A percentile compares a stretch with the other conserved stretches of the same genome.
These are phyloP conservation scores for Pelargonium fulgidum DNA, from an alignment of 441 rosid species.

Conservation along the genomic window DNA sequence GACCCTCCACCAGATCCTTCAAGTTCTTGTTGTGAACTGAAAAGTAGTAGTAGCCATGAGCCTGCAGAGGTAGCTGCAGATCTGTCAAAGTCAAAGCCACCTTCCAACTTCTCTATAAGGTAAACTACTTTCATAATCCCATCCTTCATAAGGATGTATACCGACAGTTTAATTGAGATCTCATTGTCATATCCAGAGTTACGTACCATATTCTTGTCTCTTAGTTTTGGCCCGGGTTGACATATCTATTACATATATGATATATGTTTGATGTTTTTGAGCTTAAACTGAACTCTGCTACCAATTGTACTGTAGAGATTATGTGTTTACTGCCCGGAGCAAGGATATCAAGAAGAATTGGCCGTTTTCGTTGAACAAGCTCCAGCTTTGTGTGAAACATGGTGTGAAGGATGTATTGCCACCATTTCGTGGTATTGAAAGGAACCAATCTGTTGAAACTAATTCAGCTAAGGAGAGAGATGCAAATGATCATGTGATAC, in stretches of 20 bases:
- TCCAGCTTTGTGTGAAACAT: conserved; percentile 74
- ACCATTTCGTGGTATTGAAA: conserved; percentile 57
- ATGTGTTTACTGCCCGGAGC: conserved; percentile 64
- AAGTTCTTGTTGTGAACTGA: conserved; percentile 39
- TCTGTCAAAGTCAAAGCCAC: conserved; percentile 41
- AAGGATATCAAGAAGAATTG: conserved; percentile 73
- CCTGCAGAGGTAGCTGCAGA: conserved; percentile 37
- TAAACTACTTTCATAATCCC: conserved; percentile 23
- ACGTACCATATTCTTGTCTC: conserved; percentile 18
- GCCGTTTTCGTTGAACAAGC: conserved; percentile 79
- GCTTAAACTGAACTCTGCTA: no score
- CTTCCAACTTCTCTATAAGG: conserved; percentile 85
- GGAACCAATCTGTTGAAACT: conserved; percentile 29
- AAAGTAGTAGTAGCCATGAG: conserved; percentile 42
- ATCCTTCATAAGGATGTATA: neutral
- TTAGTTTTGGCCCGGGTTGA: conserved; percentile 16
- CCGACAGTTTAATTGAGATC: neutral
- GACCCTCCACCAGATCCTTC: conserved; percentile 75
- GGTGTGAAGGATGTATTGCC: conserved; percentile 83
- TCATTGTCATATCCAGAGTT: conserved; percentile 2
- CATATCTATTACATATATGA: neutral
- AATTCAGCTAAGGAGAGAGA: conserved; percentile 14
- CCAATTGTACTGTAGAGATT: conserved; percentile 58
- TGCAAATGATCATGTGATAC: conserved; percentile 16
- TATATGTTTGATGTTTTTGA: no score